These are phyloP conservation scores for Exserohilum rostratum DNA, from an alignment of 2,329 filamentous ascomycete species.

Conservation along the genomic window DNA sequence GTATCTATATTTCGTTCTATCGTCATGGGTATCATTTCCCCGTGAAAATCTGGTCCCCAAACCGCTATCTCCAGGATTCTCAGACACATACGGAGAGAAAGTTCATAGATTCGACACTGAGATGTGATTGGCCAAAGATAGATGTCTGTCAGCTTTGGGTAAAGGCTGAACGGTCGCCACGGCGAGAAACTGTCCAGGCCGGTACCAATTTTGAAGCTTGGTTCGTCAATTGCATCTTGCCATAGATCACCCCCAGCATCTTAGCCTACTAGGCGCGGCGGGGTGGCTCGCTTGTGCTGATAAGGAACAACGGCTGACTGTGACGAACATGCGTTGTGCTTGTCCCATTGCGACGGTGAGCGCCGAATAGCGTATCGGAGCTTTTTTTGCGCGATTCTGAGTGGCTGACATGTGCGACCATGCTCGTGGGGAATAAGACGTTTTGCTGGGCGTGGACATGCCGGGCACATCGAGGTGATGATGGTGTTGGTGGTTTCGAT, in stretches of 20 bases:
- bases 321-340: neutral
- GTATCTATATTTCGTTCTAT: constrained; percentile 27
- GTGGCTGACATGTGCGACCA: constrained; percentile 11
- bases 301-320: constrained; percentile 19
- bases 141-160: constrained; percentile 6
- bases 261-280: constrained; percentile 14
- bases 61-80: constrained; percentile 22
- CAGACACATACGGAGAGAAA: constrained; percentile 6
- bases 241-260: constrained; percentile 3
- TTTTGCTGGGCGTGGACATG: constrained; percentile 25
- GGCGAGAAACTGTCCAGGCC: constrained; percentile 11
- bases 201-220: constrained; percentile 12
- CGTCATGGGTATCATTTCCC: neutral
- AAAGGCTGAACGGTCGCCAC: constrained; percentile 7
- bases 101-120: neutral
- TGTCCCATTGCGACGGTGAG: constrained; percentile 10
- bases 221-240: constrained; percentile 8
- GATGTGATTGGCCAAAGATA: constrained; percentile 34
- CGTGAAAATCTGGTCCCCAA: constrained; percentile 2
- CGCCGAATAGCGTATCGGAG: constrained; percentile 13
- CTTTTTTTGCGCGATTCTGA: constrained; percentile 9
- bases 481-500: constrained; percentile 27
- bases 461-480: neutral
- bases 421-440: neutral
- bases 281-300: constrained; percentile 25